A percentile compares a stretch with the other conserved stretches of the same genome.
Conservation (phyloP, 306 rosid genomes). For the Cicer chorassanicum region DNA sequence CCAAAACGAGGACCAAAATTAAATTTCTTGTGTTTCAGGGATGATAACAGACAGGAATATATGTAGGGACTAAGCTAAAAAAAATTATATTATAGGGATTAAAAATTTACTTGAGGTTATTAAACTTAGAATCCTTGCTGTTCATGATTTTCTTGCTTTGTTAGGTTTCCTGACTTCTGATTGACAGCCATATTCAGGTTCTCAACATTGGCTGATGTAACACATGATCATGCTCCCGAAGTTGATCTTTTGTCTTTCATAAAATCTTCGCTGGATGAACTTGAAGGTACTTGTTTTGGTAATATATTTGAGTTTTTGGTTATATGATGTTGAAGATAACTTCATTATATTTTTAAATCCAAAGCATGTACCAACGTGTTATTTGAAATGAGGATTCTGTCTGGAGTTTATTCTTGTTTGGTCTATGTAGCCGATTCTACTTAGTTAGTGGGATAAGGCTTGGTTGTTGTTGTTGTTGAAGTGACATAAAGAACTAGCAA, state of each 20-base stretch:
- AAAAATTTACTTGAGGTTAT: not conserved
- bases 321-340: not conserved
- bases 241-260: constrained; percentile 68
- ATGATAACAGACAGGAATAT: not conserved
- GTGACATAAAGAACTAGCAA: constrained; percentile 12
- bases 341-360: constrained; percentile 25
- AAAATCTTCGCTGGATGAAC: constrained; percentile 59
- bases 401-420: not conserved
- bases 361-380: constrained; percentile 4
- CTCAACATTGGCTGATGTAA: constrained; percentile 58
- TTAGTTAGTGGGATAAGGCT: no score
- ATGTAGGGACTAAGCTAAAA: not conserved
- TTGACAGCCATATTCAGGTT: constrained; percentile 66
- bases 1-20: not conserved
- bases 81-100: not conserved
- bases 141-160: constrained; percentile 44
- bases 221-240: constrained; percentile 48
- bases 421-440: no score
- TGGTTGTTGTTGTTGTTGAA: not conserved
- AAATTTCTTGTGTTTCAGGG: not conserved
- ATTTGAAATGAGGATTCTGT: constrained; percentile 26
- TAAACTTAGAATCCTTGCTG: not conserved
- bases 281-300: constrained; percentile 66
- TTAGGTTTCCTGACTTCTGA: constrained; percentile 58
- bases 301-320: constrained; percentile 22